A percentile compares a stretch with the other conserved stretches of the same genome.
Evolutionary conservation across 768 basidiomycete species (phyloP).

Genomic region (Mycena belliarum): DNA sequence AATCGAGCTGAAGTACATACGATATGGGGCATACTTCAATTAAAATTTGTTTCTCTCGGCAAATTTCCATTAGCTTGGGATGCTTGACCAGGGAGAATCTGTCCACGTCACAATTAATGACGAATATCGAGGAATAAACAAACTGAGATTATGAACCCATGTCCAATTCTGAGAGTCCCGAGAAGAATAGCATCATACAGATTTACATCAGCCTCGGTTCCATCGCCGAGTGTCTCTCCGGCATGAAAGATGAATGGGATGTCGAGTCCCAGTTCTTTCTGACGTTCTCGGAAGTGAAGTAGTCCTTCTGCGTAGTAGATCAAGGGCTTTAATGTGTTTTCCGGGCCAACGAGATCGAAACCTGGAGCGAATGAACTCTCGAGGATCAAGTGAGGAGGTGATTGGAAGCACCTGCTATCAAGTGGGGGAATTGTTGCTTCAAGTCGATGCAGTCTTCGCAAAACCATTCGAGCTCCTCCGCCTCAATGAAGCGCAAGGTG

Average conservation of each 20-base stretch:
- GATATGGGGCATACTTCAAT: slow-evolving; percentile 83
- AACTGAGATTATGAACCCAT: slow-evolving; percentile 51
- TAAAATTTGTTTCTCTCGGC: slow-evolving; percentile 61
- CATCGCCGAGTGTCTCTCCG: slow-evolving; percentile 80
- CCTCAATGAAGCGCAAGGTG: slow-evolving; percentile 55
- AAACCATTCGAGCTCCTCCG: slow-evolving; percentile 62
- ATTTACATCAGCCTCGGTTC: slow-evolving; percentile 67
- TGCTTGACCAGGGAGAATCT: slow-evolving; percentile 80
- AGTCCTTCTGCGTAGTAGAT: slow-evolving; percentile 64
- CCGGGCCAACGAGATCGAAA: slow-evolving; percentile 81
- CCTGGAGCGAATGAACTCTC: slow-evolving; percentile 37
- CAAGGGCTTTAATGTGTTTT: slow-evolving; percentile 60
- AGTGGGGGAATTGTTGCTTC: slow-evolving; percentile 72
- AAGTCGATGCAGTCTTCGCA: slow-evolving; percentile 74
- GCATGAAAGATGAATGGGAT: slow-evolving; percentile 82
- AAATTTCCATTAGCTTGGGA: slow-evolving; percentile 68
- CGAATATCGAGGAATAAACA: not conserved
- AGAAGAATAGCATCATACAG: slow-evolving; percentile 78
- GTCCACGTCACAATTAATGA: not conserved
- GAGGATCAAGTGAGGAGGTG: not conserved
- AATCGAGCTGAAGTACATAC: slow-evolving; percentile 40
- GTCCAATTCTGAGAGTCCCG: slow-evolving; percentile 79
- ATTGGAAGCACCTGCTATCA: slow-evolving; percentile 61
- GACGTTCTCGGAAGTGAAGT: slow-evolving; percentile 56
- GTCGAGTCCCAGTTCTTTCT: slow-evolving; percentile 56